Evolutionary conservation across 2,329 filamentous ascomycete genomes (phyloP).

Genomic region (Penicillium olsonii): DNA sequence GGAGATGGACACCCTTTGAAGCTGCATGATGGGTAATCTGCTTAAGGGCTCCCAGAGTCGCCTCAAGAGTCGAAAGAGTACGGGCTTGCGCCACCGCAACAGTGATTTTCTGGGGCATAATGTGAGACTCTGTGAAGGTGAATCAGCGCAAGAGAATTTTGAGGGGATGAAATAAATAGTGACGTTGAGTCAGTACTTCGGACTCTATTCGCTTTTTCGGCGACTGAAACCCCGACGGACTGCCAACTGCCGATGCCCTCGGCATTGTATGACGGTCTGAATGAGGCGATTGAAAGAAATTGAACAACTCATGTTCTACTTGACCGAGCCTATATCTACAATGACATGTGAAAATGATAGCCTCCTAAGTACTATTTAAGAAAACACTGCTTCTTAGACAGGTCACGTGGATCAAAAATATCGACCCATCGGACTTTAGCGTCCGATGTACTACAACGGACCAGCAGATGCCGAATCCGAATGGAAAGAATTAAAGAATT

Average conservation of each 20-base stretch:
- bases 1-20: conserved; percentile 61
- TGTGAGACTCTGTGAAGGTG: background rate
- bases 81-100: conserved; percentile 51
- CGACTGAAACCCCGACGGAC: conserved; percentile 1
- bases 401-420: conserved; percentile 4
- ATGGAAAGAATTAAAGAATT: background rate
- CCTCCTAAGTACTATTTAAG: background rate
- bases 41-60: conserved; percentile 69
- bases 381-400: background rate
- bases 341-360: background rate
- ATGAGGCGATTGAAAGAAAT: background rate
- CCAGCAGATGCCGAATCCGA: background rate
- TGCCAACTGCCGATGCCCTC: background rate
- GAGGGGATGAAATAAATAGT: background rate
- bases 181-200: background rate
- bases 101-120: conserved; percentile 32
- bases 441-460: background rate
- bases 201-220: background rate
- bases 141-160: background rate
- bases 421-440: background rate
- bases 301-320: background rate
- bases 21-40: conserved; percentile 66
- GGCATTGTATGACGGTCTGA: background rate
- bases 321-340: background rate
- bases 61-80: conserved; percentile 43